phyloP scores from a whole-genome alignment of 2,329 filamentous ascomycete species.

The Penicillium sp. region DNA sequence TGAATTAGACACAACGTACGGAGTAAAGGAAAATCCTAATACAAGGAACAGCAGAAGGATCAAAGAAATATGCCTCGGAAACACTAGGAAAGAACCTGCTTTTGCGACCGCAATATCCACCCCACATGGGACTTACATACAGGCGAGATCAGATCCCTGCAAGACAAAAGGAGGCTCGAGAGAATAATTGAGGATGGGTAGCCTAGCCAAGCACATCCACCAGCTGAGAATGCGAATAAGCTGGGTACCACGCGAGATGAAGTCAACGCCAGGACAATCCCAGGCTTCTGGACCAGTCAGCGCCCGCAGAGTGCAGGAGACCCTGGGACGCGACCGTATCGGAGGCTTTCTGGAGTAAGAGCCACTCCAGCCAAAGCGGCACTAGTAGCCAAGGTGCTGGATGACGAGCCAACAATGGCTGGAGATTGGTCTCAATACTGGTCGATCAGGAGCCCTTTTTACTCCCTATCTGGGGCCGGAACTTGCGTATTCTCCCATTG shows the following conservation, averaged over 20 bases:
- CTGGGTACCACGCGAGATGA: conserved; percentile 15
- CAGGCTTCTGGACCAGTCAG: conserved; percentile 30
- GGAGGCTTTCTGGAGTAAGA: conserved; percentile 15
- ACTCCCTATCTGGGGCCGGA: conserved; percentile 1
- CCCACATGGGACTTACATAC: conserved; percentile 22
- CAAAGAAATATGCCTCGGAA: conserved; percentile 12
- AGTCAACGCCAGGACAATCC: conserved; percentile 28
- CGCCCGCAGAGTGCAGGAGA: conserved; percentile 20
- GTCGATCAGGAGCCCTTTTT: conserved; percentile 21
- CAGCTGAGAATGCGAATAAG: conserved; percentile 21
- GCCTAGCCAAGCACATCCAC: conserved; percentile 20
- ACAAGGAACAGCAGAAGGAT: conserved; percentile 13
- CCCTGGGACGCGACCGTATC: conserved; percentile 33
- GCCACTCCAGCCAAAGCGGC: conserved; percentile 17
- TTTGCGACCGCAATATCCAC: conserved; percentile 17
- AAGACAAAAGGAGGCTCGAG: conserved; percentile 24
- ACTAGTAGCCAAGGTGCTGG: conserved; percentile 17
- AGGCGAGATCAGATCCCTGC: conserved; percentile 22
- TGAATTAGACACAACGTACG: too few species aligned
- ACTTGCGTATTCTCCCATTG: not conserved
- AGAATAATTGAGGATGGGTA: not conserved
- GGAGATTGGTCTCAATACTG: conserved; percentile 14
- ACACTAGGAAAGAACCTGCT: conserved; percentile 22
- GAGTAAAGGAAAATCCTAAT: not conserved
- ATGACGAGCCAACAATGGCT: conserved; percentile 21